Evolutionary conservation across 257 asterid genomes (phyloP), one percentile per base, ranked within the genome.

Genomic region (Galeopsis tetrahit): DNA sequence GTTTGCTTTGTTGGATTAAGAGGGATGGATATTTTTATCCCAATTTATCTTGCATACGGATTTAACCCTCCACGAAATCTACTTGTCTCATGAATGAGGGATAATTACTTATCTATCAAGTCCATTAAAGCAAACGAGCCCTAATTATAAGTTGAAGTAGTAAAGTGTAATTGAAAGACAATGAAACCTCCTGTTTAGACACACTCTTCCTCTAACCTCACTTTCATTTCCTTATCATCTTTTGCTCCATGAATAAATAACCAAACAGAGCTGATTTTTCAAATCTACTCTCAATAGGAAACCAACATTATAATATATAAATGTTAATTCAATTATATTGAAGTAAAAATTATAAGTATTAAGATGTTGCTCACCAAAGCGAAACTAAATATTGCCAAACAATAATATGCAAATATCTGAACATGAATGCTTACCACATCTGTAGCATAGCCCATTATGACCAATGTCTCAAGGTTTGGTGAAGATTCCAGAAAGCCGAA

Each of bases 401-500:
- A 66, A 11, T 44, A 4, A 9, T n/a, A n/a, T 7, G 58, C 36
- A 56, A 10, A 1, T 21, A 38, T 39, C 51, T 51, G 49, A 51
- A 38, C 14, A 33, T 5, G 9, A 51, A 7, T 52, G 21, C 10
- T 9, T 69, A 71, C 76, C 69, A 32, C n/a, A 2, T 6, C 1
- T 1, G 2, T 3, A 10, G 7, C 0, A 3, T 0, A 13, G 4
- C 6, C 28, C 17, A 5, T 9, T 66, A 78, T 40, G 62, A 14
- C 17, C 55, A 78, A 33, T 8, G 13, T 72, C 71, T 72, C 35
- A 11, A 72, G 67, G 44, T 60, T 33, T 10, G 71, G 68, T 11
- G 82, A 72, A 51, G 68, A 66, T 67, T 67, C 52, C 44, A 78
- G 75, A 62, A 78, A 8, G 39, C 56, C 35, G 7, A 59, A 0